A percentile compares a stretch with the other conserved stretches of the same genome.
Evolutionary conservation across 2,329 filamentous ascomycete species (phyloP).

Genomic region (Alternaria triticina): DNA sequence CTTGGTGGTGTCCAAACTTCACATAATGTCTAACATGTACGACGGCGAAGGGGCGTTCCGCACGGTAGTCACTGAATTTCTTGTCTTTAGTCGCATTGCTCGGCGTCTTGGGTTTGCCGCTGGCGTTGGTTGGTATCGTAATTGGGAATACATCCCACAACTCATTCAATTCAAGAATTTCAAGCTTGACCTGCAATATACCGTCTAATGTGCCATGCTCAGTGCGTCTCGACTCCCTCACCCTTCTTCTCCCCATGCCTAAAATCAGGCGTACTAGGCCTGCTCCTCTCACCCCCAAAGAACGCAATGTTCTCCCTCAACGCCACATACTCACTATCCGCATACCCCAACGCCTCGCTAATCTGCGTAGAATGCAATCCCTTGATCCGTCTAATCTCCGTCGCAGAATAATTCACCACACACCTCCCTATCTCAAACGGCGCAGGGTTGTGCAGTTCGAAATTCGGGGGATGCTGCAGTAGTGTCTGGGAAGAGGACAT

Average conservation of each 20-base stretch:
- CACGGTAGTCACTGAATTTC: slow-evolving; percentile 10
- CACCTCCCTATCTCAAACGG: slow-evolving; percentile 80
- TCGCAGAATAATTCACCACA: slow-evolving; percentile 89
- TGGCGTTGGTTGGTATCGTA: neutral
- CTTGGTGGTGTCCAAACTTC: slow-evolving; percentile 6
- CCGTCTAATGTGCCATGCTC: neutral
- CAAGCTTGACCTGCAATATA: neutral
- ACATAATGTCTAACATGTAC: slow-evolving; percentile 22
- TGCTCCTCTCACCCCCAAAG: slow-evolving; percentile 54
- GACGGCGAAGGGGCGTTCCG: slow-evolving; percentile 17
- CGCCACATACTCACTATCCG: slow-evolving; percentile 93
- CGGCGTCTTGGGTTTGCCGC: slow-evolving; percentile 2
- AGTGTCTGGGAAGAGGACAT: slow-evolving; percentile 17
- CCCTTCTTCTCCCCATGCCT: slow-evolving; percentile 9
- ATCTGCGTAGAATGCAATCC: slow-evolving; percentile 86
- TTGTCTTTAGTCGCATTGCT: slow-evolving; percentile 9
- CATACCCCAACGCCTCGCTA: slow-evolving; percentile 79
- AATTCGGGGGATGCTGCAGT: slow-evolving; percentile 24
- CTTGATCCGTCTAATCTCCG: slow-evolving; percentile 83
- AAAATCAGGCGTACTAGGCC: slow-evolving; percentile 47
- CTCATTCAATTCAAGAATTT: neutral
- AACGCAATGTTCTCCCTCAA: slow-evolving; percentile 87
- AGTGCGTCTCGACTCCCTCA: slow-evolving; percentile 13
- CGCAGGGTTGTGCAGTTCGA: slow-evolving; percentile 45
- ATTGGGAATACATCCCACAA: neutral